These are phyloP conservation scores for Penicillium sp. DNA, from an alignment of 2,329 filamentous ascomycete genomes.

Conservation along the genomic window DNA sequence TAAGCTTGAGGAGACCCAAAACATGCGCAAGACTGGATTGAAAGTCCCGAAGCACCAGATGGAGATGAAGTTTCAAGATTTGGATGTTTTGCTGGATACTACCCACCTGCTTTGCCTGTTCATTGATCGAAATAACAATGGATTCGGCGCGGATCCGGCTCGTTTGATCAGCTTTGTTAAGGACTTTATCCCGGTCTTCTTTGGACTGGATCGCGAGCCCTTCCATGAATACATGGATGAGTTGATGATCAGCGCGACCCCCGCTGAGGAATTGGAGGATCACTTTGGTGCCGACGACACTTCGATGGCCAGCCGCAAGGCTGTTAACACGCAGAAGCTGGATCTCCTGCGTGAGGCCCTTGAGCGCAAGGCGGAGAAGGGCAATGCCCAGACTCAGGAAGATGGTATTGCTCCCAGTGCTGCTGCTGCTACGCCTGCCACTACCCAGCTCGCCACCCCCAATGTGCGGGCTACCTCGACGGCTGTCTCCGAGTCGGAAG, in stretches of 20 bases:
- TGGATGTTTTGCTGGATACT: conserved; percentile 62
- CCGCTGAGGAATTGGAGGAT: conserved; percentile 76
- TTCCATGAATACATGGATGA: conserved; percentile 68
- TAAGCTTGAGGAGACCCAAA: conserved; percentile 87
- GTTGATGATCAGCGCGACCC: conserved; percentile 68
- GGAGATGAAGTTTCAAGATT: conserved; percentile 71
- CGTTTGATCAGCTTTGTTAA: conserved; percentile 75
- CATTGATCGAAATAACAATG: conserved; percentile 50
- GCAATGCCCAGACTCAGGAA: conserved; percentile 72
- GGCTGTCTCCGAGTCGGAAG: conserved; percentile 56
- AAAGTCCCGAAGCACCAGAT: conserved; percentile 71
- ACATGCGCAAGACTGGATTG: conserved; percentile 63
- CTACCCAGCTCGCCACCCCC: conserved; percentile 86
- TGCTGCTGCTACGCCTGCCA: conserved; percentile 53
- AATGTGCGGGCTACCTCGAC: conserved; percentile 57
- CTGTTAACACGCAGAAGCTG: conserved; percentile 68
- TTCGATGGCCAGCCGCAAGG: conserved; percentile 67
- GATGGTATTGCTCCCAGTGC: conserved; percentile 41
- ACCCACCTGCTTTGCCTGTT: conserved; percentile 51
- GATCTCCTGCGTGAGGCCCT: conserved; percentile 81
- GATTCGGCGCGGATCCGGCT: conserved; percentile 65
- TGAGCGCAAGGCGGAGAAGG: conserved; percentile 72
- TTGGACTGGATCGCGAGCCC: conserved; percentile 70
- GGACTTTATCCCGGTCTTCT: conserved; percentile 74
- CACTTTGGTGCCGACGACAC: conserved; percentile 67